Evolutionary conservation across 139 green algal species (phyloP), one percentile per base, ranked within the genome.

Genomic region (Marvania coccoides): DNA sequence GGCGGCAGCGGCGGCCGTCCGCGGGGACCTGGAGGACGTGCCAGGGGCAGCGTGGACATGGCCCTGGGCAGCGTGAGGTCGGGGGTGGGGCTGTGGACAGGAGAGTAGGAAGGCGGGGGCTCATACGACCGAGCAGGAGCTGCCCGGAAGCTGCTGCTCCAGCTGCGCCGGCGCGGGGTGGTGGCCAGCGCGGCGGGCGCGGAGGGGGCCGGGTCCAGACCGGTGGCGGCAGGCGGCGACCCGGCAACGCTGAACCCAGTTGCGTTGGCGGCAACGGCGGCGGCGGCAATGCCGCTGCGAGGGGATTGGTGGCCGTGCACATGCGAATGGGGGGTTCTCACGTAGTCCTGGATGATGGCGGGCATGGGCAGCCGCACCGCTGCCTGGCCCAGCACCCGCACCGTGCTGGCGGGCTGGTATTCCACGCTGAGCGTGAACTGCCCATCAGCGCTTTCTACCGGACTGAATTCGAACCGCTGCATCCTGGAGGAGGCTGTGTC

Each of bases 361-460:
- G 72, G 76, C 63, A 70, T 61, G 15, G 57, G 54, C 33, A 45
- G 58, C 46, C 62, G 65, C 33, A 33, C 60, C 2, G 42, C 74
- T 12, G 57, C 70, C 59, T 85, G 71, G 65, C 84, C 72, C 55
- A 85, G 58, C 3, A 83, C 46, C 1, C 65, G 72, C 1, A 85
- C 74, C 1, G 69, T 72, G 39, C 62, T 59, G 6, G 78, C 67
- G 4, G 83, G 77, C 31, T 74, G 63, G 59, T 85, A 85, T 29
- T 82, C 69, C 24, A 90, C 84, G 1, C 39, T 34, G 8, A 85
- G 53, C 6, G 58, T 55, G 53, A 90, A 77, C 5, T 51, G 23
- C 14, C 83, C 83, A 26, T 72, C 67, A 1, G 79, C 63, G 0
- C 82, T 90, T 6, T 90, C 80, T 13, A 90, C 71, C 2, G 80